phyloP scores from a whole-genome alignment of 495 filamentous ascomycete species.

The Hyaloscypha finlandica region DNA sequence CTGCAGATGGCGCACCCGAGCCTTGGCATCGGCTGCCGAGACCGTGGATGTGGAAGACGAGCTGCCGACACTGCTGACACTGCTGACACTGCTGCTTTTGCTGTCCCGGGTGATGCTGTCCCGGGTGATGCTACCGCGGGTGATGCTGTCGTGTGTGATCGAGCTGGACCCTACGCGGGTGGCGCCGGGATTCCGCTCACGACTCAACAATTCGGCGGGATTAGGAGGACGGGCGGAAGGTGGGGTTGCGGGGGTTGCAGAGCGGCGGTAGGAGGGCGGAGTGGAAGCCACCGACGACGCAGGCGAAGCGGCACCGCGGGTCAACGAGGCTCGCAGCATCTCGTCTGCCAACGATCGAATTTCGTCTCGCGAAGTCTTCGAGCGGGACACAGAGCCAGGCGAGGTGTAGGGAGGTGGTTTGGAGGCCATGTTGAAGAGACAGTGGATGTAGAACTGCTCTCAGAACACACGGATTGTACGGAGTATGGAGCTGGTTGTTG shows the following conservation, averaged over 20 bases:
- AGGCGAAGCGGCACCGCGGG: not conserved
- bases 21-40: conserved; percentile 27
- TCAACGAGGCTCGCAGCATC: conserved; percentile 11
- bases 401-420: not conserved
- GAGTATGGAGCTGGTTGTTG: not conserved
- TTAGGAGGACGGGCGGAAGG: not conserved
- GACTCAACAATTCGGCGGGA: conserved; percentile 1
- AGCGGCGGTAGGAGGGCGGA: conserved; percentile 7
- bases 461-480: not conserved
- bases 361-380: conserved; percentile 5
- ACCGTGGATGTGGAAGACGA: not conserved
- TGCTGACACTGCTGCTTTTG: not conserved
- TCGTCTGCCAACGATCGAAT: conserved; percentile 9
- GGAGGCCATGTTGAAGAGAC: conserved; percentile 9
- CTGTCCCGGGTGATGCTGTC: not conserved
- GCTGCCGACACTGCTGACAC: not conserved
- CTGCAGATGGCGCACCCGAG: conserved; percentile 32
- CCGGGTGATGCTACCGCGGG: not conserved
- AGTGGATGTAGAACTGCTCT: not conserved
- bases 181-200: conserved; percentile 8
- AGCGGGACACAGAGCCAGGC: conserved; percentile 1
- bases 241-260: not conserved
- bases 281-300: not conserved
- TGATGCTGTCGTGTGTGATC: conserved; percentile 6
- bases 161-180: not conserved